These are phyloP conservation scores for Lepidium aucheri DNA, from an alignment of 345 rosid genomes.

Conservation along the genomic window DNA sequence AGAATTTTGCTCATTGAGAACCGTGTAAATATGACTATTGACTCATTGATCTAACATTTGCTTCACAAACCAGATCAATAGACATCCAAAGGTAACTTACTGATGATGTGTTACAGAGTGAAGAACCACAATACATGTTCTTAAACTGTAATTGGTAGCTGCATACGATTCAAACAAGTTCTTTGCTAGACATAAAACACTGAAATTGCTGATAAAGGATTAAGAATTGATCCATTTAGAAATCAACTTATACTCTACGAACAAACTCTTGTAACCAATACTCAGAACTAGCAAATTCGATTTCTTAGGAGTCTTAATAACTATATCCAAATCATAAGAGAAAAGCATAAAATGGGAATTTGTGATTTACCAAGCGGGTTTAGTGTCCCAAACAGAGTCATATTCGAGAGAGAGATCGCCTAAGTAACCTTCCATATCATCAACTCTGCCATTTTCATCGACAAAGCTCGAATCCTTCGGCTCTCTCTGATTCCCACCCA, in stretches of 20 bases:
- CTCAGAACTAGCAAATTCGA: neutral
- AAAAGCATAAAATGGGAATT: neutral
- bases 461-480: conserved; percentile 42
- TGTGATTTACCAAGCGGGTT: conserved; percentile 65
- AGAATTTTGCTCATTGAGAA: neutral
- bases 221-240: neutral
- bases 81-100: neutral
- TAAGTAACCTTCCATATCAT: conserved; percentile 87
- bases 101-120: neutral
- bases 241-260: neutral
- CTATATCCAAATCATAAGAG: neutral
- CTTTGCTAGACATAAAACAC: neutral
- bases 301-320: neutral
- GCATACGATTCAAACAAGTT: neutral
- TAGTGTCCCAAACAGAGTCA: conserved; percentile 98
- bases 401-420: conserved; percentile 84
- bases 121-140: neutral
- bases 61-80: neutral
- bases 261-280: neutral
- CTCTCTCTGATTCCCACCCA: conserved; percentile 37
- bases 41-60: neutral
- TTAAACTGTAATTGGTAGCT: neutral
- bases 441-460: conserved; percentile 59
- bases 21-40: too few species aligned
- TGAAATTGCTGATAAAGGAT: neutral